A percentile compares a stretch with the other conserved stretches of the same genome.
Conservation (phyloP, 1,284 basidiomycete genomes). For the Ceratobasidium theobromae region DNA sequence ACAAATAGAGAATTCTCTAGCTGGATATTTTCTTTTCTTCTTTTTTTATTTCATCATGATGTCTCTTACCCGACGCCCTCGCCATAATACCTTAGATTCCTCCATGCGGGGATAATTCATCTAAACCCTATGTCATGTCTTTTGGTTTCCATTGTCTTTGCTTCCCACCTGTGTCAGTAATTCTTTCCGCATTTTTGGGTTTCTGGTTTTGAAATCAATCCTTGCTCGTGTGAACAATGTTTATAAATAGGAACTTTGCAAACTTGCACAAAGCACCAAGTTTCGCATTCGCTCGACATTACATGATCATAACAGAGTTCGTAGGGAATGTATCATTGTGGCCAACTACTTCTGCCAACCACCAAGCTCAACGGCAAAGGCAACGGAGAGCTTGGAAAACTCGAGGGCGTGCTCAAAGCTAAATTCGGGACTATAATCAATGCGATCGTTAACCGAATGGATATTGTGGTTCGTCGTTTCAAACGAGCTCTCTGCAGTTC, state of each 20-base stretch:
- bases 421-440: constrained; percentile 84
- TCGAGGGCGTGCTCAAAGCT: constrained; percentile 80
- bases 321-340: not conserved
- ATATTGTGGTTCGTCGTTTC: constrained; percentile 79
- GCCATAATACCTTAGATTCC: not conserved
- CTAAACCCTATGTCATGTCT: not conserved
- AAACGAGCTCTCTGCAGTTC: constrained; percentile 63
- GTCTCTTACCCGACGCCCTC: not conserved
- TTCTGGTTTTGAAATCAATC: not conserved
- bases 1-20: not conserved
- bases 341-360: constrained; percentile 48
- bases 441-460: constrained; percentile 77
- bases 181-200: not conserved
- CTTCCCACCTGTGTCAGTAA: not conserved
- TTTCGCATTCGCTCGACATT: not conserved
- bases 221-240: constrained; percentile 15
- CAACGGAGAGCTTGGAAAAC: constrained; percentile 87
- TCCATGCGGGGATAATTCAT: constrained; percentile 3
- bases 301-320: not conserved
- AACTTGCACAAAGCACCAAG: not conserved
- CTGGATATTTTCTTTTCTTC: not conserved
- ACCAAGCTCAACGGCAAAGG: constrained; percentile 79
- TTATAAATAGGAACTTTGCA: not conserved
- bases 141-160: not conserved
- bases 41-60: not conserved